Base-by-base conservation (phyloP, 2,329 filamentous ascomycete genomes). In the Cadophora luteo-olivacea region DNA sequence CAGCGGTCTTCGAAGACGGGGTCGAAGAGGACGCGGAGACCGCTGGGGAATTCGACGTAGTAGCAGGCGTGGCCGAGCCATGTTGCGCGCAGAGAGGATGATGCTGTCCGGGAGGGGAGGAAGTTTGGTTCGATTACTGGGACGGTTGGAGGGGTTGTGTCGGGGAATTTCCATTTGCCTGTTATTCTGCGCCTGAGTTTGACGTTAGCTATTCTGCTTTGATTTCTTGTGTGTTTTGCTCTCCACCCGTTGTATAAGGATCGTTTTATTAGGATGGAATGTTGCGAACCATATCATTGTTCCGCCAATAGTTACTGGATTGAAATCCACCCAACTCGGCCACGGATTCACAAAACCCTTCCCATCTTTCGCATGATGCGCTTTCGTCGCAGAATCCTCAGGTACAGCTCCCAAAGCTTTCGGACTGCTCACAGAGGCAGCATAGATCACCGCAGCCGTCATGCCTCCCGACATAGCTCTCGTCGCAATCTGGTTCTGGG, bases 41-140 rank as follows among this genome's bases (percentile, higher is more conserved):
- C 95, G 16, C 87, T 86, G 1, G 94, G 93, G 75, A 94, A 97
- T 79, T 97, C 95, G 74, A 97, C 88, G 76, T 93, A 94, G 82
- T 94, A 97, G 82, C 94, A 97, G 3, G 95, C 94, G 79, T 98
- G 95, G 45, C 95, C 95, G 2, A 98, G 88, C 95, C 95, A 97
- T 51, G 95, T 98, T 41, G 94, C 92, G 65, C 94, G 89, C 29
- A 98, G 85, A 51, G 86, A 89, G 1, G 73, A 67, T 7, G 73
- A 73, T 16, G 84, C 86, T 11, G 83, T 78, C 64, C 89, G 83
- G 12, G 81, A 81, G 1, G 85, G 80, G 48, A 90, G 82, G 77
- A 92, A 91, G 19, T 79, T 77, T 1, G 89, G 89, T 62, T 82
- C 84, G 36, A 79, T 83, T n/a, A 91, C 84, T 2, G 85, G 81